Conservation (phyloP, 2,329 filamentous ascomycete species). For the Arthrinium puccinioides region DNA sequence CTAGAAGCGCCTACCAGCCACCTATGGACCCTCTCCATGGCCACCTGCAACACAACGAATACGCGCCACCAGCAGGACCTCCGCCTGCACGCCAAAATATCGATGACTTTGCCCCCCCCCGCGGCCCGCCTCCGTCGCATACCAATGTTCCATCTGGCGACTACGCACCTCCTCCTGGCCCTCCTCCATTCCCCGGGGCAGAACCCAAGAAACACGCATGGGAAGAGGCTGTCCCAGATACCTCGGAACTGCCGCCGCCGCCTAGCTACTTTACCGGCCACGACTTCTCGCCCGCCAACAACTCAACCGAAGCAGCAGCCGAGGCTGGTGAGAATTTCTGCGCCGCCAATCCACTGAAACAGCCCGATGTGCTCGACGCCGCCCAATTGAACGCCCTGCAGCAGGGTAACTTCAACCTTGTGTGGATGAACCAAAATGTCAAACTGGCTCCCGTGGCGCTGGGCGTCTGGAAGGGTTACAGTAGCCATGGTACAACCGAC, state of each 20-base stretch:
- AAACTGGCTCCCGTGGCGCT: conserved; percentile 34
- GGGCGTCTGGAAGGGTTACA: conserved; percentile 45
- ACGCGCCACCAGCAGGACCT: conserved; percentile 24
- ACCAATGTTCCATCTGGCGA: conserved; percentile 10
- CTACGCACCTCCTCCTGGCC: conserved; percentile 29
- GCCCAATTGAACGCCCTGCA: conserved; percentile 43
- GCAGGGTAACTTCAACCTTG: conserved; percentile 45
- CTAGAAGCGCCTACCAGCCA: conserved; percentile 9
- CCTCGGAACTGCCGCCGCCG: conserved; percentile 63
- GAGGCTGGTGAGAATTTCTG: conserved; percentile 63
- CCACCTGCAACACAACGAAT: conserved; percentile 16
- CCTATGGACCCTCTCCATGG: no score
- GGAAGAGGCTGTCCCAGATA: conserved; percentile 65
- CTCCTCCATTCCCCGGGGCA: conserved; percentile 17
- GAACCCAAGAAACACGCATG: conserved; percentile 51
- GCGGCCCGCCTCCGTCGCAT: conserved; percentile 18
- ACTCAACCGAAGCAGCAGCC: conserved; percentile 58
- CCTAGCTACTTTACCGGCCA: conserved; percentile 58
- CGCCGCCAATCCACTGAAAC: conserved; percentile 36
- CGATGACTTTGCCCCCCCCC: background rate
- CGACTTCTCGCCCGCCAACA: conserved; percentile 60
- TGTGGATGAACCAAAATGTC: conserved; percentile 38
- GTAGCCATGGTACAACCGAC: conserved; percentile 43
- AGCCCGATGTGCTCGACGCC: conserved; percentile 30
- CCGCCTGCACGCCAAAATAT: conserved; percentile 10